Evolutionary conservation across 2,329 filamentous ascomycete species (phyloP).

Genomic region (Metarhizium sp.): DNA sequence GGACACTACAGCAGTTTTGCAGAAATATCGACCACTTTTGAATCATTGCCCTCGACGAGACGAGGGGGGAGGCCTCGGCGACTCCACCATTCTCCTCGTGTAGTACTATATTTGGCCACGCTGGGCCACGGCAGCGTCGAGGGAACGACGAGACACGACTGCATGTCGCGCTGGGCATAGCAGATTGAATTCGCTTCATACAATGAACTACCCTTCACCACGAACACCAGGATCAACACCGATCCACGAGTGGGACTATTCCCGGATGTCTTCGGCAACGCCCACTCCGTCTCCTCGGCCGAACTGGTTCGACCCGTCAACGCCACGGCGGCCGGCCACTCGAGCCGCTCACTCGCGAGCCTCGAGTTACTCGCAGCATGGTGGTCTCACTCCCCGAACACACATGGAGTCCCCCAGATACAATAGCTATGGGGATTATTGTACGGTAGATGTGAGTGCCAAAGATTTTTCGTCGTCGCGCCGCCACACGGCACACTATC

Average conservation of each 20-base stretch:
- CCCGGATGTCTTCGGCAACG: slow-evolving; percentile 43
- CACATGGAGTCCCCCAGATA: slow-evolving; percentile 49
- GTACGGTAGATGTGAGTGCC: slow-evolving; percentile 57
- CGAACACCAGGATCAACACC: slow-evolving; percentile 37
- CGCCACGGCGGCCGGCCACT: slow-evolving; percentile 44
- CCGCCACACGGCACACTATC: slow-evolving; percentile 25
- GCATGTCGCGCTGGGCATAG: slow-evolving; percentile 23
- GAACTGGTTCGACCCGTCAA: slow-evolving; percentile 37
- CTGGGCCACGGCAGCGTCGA: slow-evolving; percentile 1
- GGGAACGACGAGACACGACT: background rate
- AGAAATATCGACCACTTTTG: background rate
- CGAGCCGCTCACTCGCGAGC: slow-evolving; percentile 32
- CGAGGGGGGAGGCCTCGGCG: slow-evolving; percentile 1
- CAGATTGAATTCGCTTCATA: slow-evolving; percentile 23
- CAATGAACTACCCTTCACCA: slow-evolving; percentile 30
- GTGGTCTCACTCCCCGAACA: slow-evolving; percentile 31
- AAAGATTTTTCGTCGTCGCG: slow-evolving; percentile 39
- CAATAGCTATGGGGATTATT: slow-evolving; percentile 54
- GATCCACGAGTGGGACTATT: slow-evolving; percentile 42
- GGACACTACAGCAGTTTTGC: background rate
- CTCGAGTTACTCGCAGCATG: slow-evolving; percentile 28
- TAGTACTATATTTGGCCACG: slow-evolving; percentile 8
- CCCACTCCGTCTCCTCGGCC: slow-evolving; percentile 48
- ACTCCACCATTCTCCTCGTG: background rate
- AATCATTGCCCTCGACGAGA: background rate